Evolutionary conservation across 345 rosid species (phyloP), one percentile per base, ranked within the genome.

Genomic region (Eucalyptus marginata): DNA sequence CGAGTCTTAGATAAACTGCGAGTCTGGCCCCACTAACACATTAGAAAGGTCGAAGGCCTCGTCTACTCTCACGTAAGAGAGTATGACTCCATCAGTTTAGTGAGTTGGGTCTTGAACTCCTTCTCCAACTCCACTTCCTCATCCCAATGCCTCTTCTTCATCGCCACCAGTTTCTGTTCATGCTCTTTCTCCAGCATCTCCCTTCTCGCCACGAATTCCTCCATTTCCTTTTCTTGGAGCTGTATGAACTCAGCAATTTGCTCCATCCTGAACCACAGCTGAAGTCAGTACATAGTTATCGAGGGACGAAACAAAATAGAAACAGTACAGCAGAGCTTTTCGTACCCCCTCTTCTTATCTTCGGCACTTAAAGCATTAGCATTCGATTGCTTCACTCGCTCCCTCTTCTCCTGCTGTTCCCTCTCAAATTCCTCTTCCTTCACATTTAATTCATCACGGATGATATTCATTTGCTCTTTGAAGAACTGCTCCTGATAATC

Each of bases 371-470:
- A 87, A 88, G 93, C 89, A 90, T 89, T 81, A 8, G 92, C 90
- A 85, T 87, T 91, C 24, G 92, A 80, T 87, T 94, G 91, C 94
- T 92, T 94, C 86, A 95, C 94, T 91, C 93, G 93, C 83, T 95
- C 95, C 29, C 98, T 95, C 89, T 96, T 93, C 86, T 93, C 92
- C 92, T 96, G 99, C 92, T 97, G 99, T 86, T 93, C 90, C 92
- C 87, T 94, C 96, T 98, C 99, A 81, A 98, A 98, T 25, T 92
- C 88, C 90, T 96, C 99, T 87, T 98, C 99, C 89, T 93, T 94
- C 12, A 90, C 93, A 31, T 92, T 90, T 89, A 95, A 91, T 5
- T 88, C 92, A 89, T 93, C 91, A 80, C 91, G 97, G 16, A 97
- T 92, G 15, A 88, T 6, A 44, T 88, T 89, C 87, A 95, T 88